Percentiles rank a stretch among this genome's conserved stretches.
These are phyloP conservation scores for Polyporus tsugae DNA, from an alignment of 1,284 basidiomycete genomes.

Conservation along the genomic window DNA sequence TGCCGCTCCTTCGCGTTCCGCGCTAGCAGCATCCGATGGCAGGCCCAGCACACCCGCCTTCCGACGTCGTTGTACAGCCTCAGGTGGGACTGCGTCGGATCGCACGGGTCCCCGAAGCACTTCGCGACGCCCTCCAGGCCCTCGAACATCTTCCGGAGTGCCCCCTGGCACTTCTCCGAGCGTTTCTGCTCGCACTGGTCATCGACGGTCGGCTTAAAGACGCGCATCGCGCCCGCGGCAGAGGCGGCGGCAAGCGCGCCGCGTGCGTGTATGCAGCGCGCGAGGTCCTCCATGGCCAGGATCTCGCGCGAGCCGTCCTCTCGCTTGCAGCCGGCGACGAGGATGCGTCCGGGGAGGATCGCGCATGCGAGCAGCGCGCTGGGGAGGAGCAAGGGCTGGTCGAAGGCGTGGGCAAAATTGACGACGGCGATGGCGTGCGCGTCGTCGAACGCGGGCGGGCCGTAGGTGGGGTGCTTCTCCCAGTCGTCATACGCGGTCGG, in stretches of 20 bases:
- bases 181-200: background rate
- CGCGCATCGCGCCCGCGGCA: no score
- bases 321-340: no score
- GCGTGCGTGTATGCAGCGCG: background rate
- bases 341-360: no score
- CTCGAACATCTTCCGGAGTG: background rate
- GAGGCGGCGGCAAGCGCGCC: background rate
- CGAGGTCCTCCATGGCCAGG: no score
- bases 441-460: no score
- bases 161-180: background rate
- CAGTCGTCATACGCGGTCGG: background rate
- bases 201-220: background rate
- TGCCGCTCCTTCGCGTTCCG: background rate
- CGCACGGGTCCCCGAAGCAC: constrained; percentile 5
- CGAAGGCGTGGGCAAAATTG: no score
- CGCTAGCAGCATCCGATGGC: background rate
- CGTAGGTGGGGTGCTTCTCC: no score
- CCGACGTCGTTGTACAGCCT: background rate
- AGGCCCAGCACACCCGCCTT: background rate
- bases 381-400: no score
- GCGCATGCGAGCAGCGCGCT: no score
- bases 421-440: no score
- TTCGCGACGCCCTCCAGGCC: background rate
- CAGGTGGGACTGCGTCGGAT: background rate
- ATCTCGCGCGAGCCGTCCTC: no score